Percentiles rank a stretch among this genome's conserved stretches.
Conservation (phyloP, 129 eudicot genomes). For the Flaveria bidentis region DNA sequence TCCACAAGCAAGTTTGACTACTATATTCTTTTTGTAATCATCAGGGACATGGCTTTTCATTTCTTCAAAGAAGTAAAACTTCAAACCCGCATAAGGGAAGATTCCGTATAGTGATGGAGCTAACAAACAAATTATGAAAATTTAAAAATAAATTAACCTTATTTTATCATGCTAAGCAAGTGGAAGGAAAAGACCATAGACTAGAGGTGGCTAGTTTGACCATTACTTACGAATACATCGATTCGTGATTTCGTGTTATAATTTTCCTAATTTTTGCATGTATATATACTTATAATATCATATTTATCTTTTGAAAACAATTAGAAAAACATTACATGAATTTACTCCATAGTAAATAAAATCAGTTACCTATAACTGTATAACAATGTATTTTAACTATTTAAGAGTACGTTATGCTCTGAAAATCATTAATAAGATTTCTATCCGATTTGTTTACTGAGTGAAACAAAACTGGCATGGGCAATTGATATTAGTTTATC, state of each 20-base stretch:
- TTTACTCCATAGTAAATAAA: neutral
- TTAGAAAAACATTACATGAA: neutral
- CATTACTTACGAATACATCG: neutral
- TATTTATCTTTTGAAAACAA: too few species aligned
- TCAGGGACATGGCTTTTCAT: conserved; percentile 95
- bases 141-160: conserved; percentile 5
- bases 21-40: conserved; percentile 67
- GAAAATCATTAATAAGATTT: neutral
- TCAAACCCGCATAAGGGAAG: conserved; percentile 93
- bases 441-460: neutral
- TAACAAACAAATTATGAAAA: conserved; percentile 32
- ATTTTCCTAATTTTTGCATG: neutral
- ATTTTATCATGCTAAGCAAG: neutral
- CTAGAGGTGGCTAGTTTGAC: neutral
- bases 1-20: conserved; percentile 85
- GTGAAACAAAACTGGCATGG: neutral
- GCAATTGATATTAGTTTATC: neutral
- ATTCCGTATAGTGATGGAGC: conserved; percentile 95
- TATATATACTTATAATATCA: too few species aligned
- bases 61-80: conserved; percentile 90
- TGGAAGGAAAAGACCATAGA: conserved; percentile 14
- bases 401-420: neutral
- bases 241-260: neutral
- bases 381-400: neutral
- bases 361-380: neutral